These are phyloP conservation scores for Panus rudis DNA, from an alignment of 768 basidiomycete genomes.

Conservation along the genomic window DNA sequence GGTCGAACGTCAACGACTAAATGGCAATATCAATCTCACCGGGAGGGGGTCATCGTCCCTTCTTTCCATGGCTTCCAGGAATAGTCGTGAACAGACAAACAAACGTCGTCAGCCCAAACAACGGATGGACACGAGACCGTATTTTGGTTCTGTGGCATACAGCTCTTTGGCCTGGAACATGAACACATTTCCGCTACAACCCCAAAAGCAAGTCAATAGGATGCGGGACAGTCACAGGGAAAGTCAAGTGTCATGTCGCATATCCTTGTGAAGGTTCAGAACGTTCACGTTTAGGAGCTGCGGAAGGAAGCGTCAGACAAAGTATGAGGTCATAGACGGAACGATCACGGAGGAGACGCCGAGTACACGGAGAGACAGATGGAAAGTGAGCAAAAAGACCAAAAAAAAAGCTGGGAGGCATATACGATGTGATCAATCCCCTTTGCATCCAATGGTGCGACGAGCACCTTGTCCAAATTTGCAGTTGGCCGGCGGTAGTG, in stretches of 20 bases:
- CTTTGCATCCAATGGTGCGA: constrained; percentile 87
- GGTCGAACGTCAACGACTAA: too few species aligned
- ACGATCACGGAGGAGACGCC: not conserved
- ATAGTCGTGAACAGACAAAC: too few species aligned
- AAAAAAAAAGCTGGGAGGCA: constrained; percentile 71
- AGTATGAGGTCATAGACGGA: not conserved
- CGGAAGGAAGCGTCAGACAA: constrained; percentile 17
- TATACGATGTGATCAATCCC: constrained; percentile 78
- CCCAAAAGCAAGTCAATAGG: too few species aligned
- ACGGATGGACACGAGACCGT: too few species aligned
- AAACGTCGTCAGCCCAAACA: constrained; percentile 2
- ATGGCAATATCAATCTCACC: too few species aligned
- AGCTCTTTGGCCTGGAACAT: too few species aligned
- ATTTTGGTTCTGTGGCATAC: too few species aligned
- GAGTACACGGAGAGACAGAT: constrained; percentile 8
- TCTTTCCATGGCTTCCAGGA: constrained; percentile 69
- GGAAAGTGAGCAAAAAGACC: not conserved
- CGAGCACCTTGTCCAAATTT: constrained; percentile 95
- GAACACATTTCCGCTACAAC: too few species aligned
- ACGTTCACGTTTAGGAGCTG: constrained; percentile 81
- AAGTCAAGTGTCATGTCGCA: constrained; percentile 96
- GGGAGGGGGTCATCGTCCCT: constrained; percentile 90
- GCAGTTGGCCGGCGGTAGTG: constrained; percentile 81
- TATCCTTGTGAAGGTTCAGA: constrained; percentile 93
- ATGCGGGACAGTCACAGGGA: constrained; percentile 56